A percentile compares a stretch with the other conserved stretches of the same genome.
phyloP scores from a whole-genome alignment of 2,329 filamentous ascomycete species.

The Paracorniculantispora psalliotae region DNA sequence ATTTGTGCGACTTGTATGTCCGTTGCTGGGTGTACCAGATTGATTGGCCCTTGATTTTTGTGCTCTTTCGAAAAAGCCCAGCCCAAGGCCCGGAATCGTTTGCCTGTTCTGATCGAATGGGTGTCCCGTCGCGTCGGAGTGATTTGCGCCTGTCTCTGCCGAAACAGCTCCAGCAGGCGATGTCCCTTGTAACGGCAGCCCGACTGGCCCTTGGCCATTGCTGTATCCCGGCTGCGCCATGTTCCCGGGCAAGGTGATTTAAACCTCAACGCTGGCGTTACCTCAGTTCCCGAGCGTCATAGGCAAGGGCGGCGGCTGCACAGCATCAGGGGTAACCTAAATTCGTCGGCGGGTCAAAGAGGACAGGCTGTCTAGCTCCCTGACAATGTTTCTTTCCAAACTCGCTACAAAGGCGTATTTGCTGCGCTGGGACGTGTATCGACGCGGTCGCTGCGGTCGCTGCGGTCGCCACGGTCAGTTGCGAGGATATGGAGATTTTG shows the following conservation, averaged over 20 bases:
- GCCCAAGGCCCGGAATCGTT: slow-evolving; percentile 23
- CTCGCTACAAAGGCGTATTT: neutral
- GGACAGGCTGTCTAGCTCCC: neutral
- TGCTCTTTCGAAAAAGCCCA: slow-evolving; percentile 13
- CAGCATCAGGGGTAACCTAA: neutral
- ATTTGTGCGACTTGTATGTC: neutral
- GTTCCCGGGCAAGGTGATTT: neutral
- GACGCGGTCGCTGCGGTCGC: too few species aligned
- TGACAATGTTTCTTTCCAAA: neutral
- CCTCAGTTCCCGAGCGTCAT: neutral
- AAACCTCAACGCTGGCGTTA: neutral
- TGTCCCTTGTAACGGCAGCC: neutral
- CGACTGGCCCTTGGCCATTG: neutral
- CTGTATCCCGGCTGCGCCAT: slow-evolving; percentile 6
- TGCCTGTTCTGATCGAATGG: slow-evolving; percentile 18
- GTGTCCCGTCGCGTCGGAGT: neutral
- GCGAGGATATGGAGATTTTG: neutral
- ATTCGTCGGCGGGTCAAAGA: neutral
- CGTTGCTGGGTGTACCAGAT: neutral
- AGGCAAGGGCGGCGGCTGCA: neutral
- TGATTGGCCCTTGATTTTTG: neutral
- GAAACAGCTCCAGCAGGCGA: neutral
- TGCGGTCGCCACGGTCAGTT: neutral
- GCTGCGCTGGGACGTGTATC: too few species aligned
- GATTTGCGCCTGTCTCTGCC: neutral